Base-by-base conservation (phyloP, 192 early-diverging fungal species). In the Coemansia furcata region DNA sequence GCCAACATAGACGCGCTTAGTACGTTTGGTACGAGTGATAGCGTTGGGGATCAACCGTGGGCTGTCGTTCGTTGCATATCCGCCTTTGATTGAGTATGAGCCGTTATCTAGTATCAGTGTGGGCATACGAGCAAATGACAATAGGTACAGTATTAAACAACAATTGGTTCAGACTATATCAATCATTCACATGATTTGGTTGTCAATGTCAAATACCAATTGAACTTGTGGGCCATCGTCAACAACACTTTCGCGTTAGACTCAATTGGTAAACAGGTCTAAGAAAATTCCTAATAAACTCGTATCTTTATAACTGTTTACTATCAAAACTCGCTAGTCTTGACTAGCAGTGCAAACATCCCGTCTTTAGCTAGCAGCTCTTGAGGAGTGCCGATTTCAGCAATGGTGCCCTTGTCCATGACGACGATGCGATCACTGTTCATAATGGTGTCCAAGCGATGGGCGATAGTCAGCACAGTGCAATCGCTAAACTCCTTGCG, bases 91-190 rank as follows among this genome's bases (percentile, higher is more conserved):
- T 5, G 83, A 66, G 60, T 76, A 76, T 12, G 90, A 89, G 9
- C 91, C 91, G 78, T 92, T 91, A 71, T 92, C 91, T 2, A 92
- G 60, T 6, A 92, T 72, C 33, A 92, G 65, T 11, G 85, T 82
- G 17, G 58, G 60, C 74, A 76, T 81, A 10, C 21, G 19, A 49
- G 19, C n/a, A 23, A 21, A 9, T 21, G 46, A 49, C 46, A 49
- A 21, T 23, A 49, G n/a, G 19, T 49, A 3, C n/a, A 19, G 10
- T 49, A 49, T 19, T 23, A 49, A 49, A 49, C 46, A 49, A 21
- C 21, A 0, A 49, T 49, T 21, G 6, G 23, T 49, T 49, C 9
- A 8, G 3, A 23, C 2, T 21, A 10, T 7, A 54, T 15, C 29
- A 30, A 54, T 54, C 30, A 10, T 14, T 12, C 26, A 0, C 19